Evolutionary conservation across 306 rosid genomes (phyloP).

Genomic region (Crotalaria pallida): DNA sequence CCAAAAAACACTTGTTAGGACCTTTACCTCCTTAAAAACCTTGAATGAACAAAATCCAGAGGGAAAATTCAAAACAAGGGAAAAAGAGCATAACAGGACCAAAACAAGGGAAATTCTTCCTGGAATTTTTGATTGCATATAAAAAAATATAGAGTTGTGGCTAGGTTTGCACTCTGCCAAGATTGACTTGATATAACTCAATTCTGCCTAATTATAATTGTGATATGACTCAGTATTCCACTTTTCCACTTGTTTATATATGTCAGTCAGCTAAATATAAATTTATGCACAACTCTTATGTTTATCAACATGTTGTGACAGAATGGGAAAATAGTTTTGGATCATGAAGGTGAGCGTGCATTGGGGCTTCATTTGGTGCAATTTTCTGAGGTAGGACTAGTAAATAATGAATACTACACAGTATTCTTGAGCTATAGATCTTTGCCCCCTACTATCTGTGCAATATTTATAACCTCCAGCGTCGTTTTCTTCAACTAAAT

Average conservation of each 20-base stretch:
- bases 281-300: background rate
- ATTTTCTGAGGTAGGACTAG: slow-evolving; percentile 76
- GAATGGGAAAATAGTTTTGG: slow-evolving; percentile 61
- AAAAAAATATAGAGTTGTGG: too few species aligned
- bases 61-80: too few species aligned
- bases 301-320: slow-evolving; percentile 23
- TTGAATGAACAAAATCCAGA: too few species aligned
- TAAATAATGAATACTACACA: background rate
- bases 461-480: background rate
- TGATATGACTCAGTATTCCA: background rate
- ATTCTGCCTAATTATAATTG: background rate
- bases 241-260: background rate
- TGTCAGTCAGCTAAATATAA: slow-evolving; percentile 4
- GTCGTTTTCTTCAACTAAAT: background rate
- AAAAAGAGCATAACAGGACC: too few species aligned
- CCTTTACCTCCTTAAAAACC: too few species aligned
- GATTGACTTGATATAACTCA: background rate
- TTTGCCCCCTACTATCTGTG: background rate
- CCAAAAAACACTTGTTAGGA: too few species aligned
- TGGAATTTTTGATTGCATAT: too few species aligned
- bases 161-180: background rate
- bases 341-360: slow-evolving; percentile 71
- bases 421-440: slow-evolving; percentile 14
- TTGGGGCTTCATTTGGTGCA: slow-evolving; percentile 83
- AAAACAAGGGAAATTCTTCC: too few species aligned